A percentile compares a stretch with the other conserved stretches of the same genome.
Conservation (phyloP, 306 rosid species). For the Cicer cuneatum region DNA sequence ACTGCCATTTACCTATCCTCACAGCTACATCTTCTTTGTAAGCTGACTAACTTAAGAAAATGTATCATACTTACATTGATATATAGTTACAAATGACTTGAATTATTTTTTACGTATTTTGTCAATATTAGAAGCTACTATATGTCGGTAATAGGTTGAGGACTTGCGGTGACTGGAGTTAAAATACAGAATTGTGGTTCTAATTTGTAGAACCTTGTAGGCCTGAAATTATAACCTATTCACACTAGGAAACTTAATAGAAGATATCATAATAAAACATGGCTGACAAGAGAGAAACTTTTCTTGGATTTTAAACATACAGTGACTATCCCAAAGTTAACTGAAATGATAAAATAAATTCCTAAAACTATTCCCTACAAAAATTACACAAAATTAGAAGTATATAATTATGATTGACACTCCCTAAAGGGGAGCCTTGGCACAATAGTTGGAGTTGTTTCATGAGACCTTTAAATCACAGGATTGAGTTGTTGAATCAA, state of each 20-base stretch:
- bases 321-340: background rate
- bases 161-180: constrained; percentile 3
- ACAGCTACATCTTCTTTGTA: background rate
- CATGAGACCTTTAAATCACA: too few species aligned
- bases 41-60: background rate
- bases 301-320: background rate
- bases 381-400: too few species aligned
- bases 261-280: background rate
- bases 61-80: constrained; percentile 15
- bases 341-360: background rate
- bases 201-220: background rate
- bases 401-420: background rate
- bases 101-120: background rate
- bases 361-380: background rate
- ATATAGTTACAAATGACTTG: background rate
- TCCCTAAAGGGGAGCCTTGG: background rate
- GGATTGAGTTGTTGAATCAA: too few species aligned
- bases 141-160: background rate
- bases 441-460: background rate
- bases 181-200: constrained; percentile 7
- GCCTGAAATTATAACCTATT: constrained; percentile 2
- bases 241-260: constrained; percentile 7
- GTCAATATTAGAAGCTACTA: constrained; percentile 14
- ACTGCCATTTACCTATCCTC: background rate
- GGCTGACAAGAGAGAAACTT: background rate